Evolutionary conservation across 2,329 filamentous ascomycete species (phyloP).

Genomic region (Clonostachys sp.): DNA sequence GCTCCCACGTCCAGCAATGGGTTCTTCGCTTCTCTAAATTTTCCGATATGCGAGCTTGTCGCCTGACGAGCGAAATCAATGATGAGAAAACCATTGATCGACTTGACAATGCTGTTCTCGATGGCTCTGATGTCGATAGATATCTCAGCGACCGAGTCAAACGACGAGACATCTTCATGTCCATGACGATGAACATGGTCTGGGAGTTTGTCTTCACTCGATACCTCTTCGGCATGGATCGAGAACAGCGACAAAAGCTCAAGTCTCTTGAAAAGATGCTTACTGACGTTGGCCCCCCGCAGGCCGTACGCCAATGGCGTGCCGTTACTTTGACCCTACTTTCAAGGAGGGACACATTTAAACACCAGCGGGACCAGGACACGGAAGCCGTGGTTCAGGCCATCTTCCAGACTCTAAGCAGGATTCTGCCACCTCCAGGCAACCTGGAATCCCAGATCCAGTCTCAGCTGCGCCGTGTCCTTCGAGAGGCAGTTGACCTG

Average conservation of each 20-base stretch:
- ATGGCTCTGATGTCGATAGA: slow-evolving; percentile 86
- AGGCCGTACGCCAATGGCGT: slow-evolving; percentile 95
- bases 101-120: slow-evolving; percentile 89
- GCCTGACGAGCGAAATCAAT: slow-evolving; percentile 75
- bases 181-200: slow-evolving; percentile 97
- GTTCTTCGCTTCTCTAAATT: slow-evolving; percentile 97
- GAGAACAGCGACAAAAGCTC: slow-evolving; percentile 95
- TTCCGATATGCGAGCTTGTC: slow-evolving; percentile 86
- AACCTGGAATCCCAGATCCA: slow-evolving; percentile 78
- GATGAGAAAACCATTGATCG: slow-evolving; percentile 93
- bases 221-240: slow-evolving; percentile 97
- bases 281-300: slow-evolving; percentile 77
- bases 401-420: slow-evolving; percentile 75
- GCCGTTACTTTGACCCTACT: slow-evolving; percentile 91
- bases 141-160: slow-evolving; percentile 85
- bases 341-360: slow-evolving; percentile 74
- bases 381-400: slow-evolving; percentile 92
- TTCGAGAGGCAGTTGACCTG: slow-evolving; percentile 82
- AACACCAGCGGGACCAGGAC: slow-evolving; percentile 77
- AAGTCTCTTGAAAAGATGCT: slow-evolving; percentile 93
- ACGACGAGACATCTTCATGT: slow-evolving; percentile 95
- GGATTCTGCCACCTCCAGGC: slow-evolving; percentile 80
- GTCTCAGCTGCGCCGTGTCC: slow-evolving; percentile 79
- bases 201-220: slow-evolving; percentile 99
- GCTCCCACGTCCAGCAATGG: slow-evolving; percentile 96